A percentile compares a stretch with the other conserved stretches of the same genome.
These are phyloP conservation scores for Vanrija sp. DNA, from an alignment of 1,284 basidiomycete species.

Conservation along the genomic window DNA sequence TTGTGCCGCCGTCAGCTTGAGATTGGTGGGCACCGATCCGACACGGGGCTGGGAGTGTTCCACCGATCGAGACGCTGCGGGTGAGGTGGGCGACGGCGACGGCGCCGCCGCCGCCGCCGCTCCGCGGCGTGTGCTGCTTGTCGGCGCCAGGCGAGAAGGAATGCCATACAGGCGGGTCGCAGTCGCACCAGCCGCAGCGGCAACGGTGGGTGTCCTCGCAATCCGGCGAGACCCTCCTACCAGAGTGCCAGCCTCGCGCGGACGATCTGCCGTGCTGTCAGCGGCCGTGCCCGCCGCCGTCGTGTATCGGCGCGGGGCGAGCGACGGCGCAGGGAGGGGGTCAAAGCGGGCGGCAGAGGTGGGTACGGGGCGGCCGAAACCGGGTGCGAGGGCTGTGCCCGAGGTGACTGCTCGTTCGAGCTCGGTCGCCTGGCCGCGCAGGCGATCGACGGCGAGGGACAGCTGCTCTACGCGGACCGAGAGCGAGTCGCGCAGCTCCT, in stretches of 20 bases:
- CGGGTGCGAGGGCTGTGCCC: conserved; percentile 5
- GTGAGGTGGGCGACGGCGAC: too few species aligned
- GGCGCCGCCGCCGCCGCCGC: too few species aligned
- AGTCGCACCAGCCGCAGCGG: too few species aligned
- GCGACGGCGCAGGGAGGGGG: background rate
- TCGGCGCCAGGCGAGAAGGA: too few species aligned
- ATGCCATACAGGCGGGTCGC: too few species aligned
- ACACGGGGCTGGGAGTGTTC: background rate
- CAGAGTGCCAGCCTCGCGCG: too few species aligned
- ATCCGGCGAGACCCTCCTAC: too few species aligned
- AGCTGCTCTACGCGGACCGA: conserved; percentile 28
- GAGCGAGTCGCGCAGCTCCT: conserved; percentile 30
- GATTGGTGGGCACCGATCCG: conserved; percentile 13
- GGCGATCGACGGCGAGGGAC: conserved; percentile 25
- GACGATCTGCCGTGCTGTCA: too few species aligned
- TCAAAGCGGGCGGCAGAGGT: background rate
- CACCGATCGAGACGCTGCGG: too few species aligned
- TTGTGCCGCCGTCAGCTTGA: conserved; percentile 3
- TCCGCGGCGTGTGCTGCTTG: too few species aligned
- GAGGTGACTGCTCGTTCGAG: conserved; percentile 21
- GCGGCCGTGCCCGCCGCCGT: too few species aligned
- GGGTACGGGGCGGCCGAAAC: conserved; percentile 6
- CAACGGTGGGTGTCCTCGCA: too few species aligned
- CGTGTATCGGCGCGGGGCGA: background rate
- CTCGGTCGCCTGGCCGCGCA: conserved; percentile 28